Percentiles rank a stretch among this genome's conserved stretches.
Evolutionary conservation across 2,329 filamentous ascomycete species (phyloP).

Genomic region (Amylocarpus encephaloides): DNA sequence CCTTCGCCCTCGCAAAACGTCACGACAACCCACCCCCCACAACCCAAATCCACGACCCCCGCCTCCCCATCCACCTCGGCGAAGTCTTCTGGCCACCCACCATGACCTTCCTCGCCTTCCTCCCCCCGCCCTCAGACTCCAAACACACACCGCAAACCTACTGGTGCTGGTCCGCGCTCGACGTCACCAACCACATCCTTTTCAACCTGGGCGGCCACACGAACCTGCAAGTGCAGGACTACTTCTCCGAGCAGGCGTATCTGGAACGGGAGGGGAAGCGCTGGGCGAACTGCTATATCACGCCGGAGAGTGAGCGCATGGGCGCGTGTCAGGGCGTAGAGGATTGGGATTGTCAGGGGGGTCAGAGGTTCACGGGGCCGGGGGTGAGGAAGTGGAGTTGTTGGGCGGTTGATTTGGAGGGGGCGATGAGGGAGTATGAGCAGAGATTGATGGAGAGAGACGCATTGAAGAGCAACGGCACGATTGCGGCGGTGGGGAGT

Average conservation of each 20-base stretch:
- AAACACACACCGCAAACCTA: conserved; percentile 10
- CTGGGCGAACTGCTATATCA: conserved; percentile 24
- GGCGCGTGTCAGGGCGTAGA: conserved; percentile 17
- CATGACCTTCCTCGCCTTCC: conserved; percentile 27
- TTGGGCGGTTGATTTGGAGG: conserved; percentile 8
- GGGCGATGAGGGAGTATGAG: conserved; percentile 4
- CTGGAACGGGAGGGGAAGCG: conserved; percentile 19
- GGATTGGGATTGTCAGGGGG: conserved; percentile 16
- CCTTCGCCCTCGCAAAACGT: conserved; percentile 3
- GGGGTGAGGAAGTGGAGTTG: conserved; percentile 23
- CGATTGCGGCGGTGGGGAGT: background rate
- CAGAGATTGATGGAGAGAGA: background rate
- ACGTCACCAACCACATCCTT: conserved; percentile 11
- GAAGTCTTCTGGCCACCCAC: conserved; percentile 26
- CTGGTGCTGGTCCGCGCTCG: conserved; percentile 24
- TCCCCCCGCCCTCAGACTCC: conserved; percentile 9
- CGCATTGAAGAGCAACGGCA: background rate
- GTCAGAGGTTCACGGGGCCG: conserved; percentile 20
- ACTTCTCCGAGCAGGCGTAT: conserved; percentile 21
- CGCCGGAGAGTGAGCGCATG: conserved; percentile 22
- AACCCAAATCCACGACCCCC: conserved; percentile 10
- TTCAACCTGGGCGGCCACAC: conserved; percentile 21
- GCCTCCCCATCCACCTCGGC: conserved; percentile 26
- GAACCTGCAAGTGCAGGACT: conserved; percentile 21
- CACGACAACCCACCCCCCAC: background rate